Evolutionary conservation across 1,139 yeast species (phyloP).

Genomic region (Nematodospora anomalae): DNA sequence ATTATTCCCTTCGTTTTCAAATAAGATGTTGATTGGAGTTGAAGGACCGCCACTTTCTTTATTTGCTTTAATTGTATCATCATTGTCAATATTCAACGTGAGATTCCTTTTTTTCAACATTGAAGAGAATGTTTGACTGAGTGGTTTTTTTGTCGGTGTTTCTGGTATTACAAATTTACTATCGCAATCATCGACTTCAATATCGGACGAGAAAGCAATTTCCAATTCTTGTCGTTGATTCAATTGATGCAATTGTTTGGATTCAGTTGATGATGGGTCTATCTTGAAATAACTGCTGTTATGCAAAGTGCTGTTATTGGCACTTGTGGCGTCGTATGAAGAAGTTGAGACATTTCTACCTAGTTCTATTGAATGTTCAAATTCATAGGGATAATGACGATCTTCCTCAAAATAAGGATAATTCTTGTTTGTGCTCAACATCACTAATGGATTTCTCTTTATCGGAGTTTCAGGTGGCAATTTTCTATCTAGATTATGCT

Average conservation of each 20-base stretch:
- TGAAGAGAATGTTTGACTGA: neutral
- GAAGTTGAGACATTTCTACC: conserved; percentile 36
- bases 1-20: conserved; percentile 5
- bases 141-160: conserved; percentile 40
- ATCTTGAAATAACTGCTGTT: conserved; percentile 35
- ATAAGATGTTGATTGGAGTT: conserved; percentile 26
- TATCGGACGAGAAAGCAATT: conserved; percentile 19
- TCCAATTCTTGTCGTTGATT: conserved; percentile 21
- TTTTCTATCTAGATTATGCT: conserved; percentile 26
- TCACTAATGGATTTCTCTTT: conserved; percentile 55
- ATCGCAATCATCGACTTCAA: conserved; percentile 20
- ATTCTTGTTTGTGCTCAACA: conserved; percentile 29
- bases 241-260: neutral
- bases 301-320: conserved; percentile 21
- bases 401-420: conserved; percentile 19
- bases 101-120: neutral
- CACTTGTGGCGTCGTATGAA: conserved; percentile 6
- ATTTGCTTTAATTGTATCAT: neutral
- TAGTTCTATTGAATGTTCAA: conserved; percentile 36
- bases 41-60: conserved; percentile 24
- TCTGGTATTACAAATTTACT: conserved; percentile 29
- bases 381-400: conserved; percentile 8
- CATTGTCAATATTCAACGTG: neutral
- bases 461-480: conserved; percentile 81
- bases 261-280: conserved; percentile 14